Evolutionary conservation across 148 eudicot genomes (phyloP), one percentile per base, ranked within the genome.

Genomic region (Camellia sinensis): DNA sequence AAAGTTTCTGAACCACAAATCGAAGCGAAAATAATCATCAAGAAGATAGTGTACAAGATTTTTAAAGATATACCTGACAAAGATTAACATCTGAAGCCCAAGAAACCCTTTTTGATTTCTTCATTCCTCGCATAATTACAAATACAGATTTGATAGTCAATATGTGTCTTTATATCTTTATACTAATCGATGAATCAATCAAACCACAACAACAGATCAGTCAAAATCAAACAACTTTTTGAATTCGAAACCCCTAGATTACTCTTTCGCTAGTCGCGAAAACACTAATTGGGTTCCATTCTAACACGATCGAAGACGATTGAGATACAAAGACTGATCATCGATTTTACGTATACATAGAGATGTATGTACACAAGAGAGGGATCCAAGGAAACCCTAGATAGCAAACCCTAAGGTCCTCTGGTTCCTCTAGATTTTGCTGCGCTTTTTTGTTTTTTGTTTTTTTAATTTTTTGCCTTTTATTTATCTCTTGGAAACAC

Each of bases 21-120:
- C 37, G 14, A 22, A 73, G 4, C 7, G 46, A 69, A 72, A 71
- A 19, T 37, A 71, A 19, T 37, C 10, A 64, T 9, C 15, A 73
- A 13, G 3, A 73, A 73, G 8, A 46, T 11, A 74, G 21, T 46
- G 18, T 46, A 54, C 22, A 59, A 56, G 45, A 43, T 57, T 81
- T 76, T 65, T 13, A 77, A 59, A 59, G 10, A 75, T 85, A 11
- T 89, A 92, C 94, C 94, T 91, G 92, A 92, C 94, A 92, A 75
- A 92, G 97, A 86, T 87, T 87, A 67, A 80, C 88, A 83, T 90
- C 92, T 54, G 92, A 86, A 66, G 94, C 89, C 97, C 97, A 90
- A 46, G 87, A 82, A 80, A 92, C 90, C 89, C 86, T 85, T 90
- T 90, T 92, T 63, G 94, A 89, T 87, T 89, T 90, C 86, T 86